Conservation (phyloP, 441 rosid genomes). For the Erysimum pusillum region DNA sequence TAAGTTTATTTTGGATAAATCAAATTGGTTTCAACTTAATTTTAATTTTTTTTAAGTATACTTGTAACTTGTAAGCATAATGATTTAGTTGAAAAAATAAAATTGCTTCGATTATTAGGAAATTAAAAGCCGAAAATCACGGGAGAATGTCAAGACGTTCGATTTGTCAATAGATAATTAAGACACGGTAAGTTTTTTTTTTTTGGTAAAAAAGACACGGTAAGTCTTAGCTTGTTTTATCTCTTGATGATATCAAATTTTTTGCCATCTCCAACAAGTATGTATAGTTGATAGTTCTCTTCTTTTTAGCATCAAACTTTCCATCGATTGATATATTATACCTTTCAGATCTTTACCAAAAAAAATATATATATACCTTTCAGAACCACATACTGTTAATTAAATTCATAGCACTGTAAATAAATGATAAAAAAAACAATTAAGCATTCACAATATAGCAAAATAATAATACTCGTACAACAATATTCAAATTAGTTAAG, state of each 20-base stretch:
- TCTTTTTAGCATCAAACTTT: neutral
- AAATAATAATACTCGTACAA: neutral
- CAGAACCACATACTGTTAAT: neutral
- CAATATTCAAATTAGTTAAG: conserved; percentile 10
- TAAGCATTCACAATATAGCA: neutral
- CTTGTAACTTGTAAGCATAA: conserved; percentile 2
- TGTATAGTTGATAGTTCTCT: neutral
- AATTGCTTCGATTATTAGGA: neutral
- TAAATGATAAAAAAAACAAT: conserved; percentile 2
- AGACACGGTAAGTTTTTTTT: conserved; percentile 5
- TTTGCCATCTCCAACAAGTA: neutral
- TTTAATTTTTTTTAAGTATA: neutral
- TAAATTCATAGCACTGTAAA: neutral
- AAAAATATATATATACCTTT: no score
- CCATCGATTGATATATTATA: neutral
- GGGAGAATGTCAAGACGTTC: conserved; percentile 21
- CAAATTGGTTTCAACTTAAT: conserved; percentile 1
- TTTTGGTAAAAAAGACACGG: no score
- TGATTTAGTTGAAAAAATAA: neutral
- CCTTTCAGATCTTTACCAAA: neutral
- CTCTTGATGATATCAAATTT: neutral
- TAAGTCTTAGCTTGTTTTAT: conserved; percentile 8
- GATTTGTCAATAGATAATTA: neutral
- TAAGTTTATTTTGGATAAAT: neutral
- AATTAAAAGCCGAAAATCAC: neutral